phyloP scores from a whole-genome alignment of 164 flowering plant species.

The Aristolochia contorta region DNA sequence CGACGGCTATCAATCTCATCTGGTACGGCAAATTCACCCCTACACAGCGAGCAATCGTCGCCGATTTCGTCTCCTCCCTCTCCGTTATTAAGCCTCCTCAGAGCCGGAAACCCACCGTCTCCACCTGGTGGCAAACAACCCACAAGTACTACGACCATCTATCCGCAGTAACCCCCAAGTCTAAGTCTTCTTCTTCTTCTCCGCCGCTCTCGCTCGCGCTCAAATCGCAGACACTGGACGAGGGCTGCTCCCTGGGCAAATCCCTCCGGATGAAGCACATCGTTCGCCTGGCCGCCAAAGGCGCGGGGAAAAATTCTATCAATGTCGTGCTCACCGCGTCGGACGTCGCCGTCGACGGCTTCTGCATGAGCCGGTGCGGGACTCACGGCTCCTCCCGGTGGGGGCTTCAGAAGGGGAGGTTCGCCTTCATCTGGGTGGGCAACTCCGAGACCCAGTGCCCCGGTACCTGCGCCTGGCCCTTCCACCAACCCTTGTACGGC shows the following conservation, averaged over 20 bases:
- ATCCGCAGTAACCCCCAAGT: conserved; percentile 9
- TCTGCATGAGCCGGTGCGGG: conserved; percentile 41
- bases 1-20: conserved; percentile 17
- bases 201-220: conserved; percentile 1
- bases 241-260: conserved; percentile 29
- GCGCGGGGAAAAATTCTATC: conserved; percentile 9
- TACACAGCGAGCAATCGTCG: conserved; percentile 15
- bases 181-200: background rate
- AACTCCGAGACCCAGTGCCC: conserved; percentile 51
- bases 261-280: conserved; percentile 20
- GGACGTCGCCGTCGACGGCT: conserved; percentile 38
- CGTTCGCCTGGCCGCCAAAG: conserved; percentile 16
- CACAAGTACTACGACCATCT: conserved; percentile 11
- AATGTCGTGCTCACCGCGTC: conserved; percentile 28
- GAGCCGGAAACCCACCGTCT: conserved; percentile 8
- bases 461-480: conserved; percentile 58
- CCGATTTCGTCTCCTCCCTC: conserved; percentile 20
- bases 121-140: conserved; percentile 17
- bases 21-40: conserved; percentile 28
- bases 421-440: conserved; percentile 42
- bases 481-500: conserved; percentile 44
- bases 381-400: conserved; percentile 22
- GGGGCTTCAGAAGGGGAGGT: conserved; percentile 3
- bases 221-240: conserved; percentile 19
- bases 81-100: background rate